Percentiles rank a stretch among this genome's conserved stretches.
Conservation (phyloP, 768 basidiomycete genomes). For the Podaxis sp. region DNA sequence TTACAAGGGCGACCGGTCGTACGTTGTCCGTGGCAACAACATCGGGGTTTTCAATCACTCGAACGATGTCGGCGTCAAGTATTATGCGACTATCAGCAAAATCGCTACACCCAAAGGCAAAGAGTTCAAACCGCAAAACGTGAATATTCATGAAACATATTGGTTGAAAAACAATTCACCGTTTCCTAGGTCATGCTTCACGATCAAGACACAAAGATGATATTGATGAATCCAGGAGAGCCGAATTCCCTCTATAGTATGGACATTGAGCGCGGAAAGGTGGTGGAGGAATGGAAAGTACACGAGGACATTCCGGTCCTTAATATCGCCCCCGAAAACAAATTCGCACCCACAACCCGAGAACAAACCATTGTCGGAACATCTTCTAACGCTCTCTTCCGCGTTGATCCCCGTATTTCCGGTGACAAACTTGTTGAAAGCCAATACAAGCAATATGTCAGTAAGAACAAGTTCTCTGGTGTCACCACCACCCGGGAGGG, state of each 20-base stretch:
- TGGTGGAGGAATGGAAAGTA: slow-evolving; percentile 99
- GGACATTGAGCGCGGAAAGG: slow-evolving; percentile 93
- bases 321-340: slow-evolving; percentile 89
- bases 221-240: slow-evolving; percentile 82
- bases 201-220: slow-evolving; percentile 94
- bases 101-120: slow-evolving; percentile 79
- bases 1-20: slow-evolving; percentile 93
- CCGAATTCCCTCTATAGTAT: slow-evolving; percentile 84
- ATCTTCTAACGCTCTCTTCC: slow-evolving; percentile 95
- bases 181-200: slow-evolving; percentile 85
- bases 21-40: slow-evolving; percentile 88
- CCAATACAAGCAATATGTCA: slow-evolving; percentile 93
- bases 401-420: slow-evolving; percentile 92
- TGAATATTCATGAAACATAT: slow-evolving; percentile 30
- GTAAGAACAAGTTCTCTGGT: slow-evolving; percentile 94
- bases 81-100: slow-evolving; percentile 84
- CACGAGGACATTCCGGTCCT: slow-evolving; percentile 84
- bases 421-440: slow-evolving; percentile 93
- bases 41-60: slow-evolving; percentile 88
- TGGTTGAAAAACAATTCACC: slow-evolving; percentile 2
- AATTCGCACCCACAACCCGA: slow-evolving; percentile 90
- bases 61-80: slow-evolving; percentile 66
- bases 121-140: slow-evolving; percentile 84
- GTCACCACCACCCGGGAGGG: slow-evolving; percentile 86
- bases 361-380: slow-evolving; percentile 93